These are phyloP conservation scores for Hamigera avellanea DNA, from an alignment of 495 filamentous ascomycete genomes.

Conservation along the genomic window DNA sequence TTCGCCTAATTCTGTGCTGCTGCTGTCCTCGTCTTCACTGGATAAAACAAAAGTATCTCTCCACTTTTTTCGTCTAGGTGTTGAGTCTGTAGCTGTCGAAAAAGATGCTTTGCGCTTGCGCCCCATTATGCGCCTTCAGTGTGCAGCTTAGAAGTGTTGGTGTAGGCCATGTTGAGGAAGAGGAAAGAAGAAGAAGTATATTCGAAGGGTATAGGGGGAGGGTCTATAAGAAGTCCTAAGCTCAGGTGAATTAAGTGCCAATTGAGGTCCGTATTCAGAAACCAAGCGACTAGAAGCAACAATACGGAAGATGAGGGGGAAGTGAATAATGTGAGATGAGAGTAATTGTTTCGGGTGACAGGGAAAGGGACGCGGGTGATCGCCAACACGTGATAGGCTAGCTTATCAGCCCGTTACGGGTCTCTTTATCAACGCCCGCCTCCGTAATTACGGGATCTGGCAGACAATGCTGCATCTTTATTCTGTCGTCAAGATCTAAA, in stretches of 20 bases:
- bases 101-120: conserved; percentile 11
- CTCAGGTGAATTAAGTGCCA: too few species aligned
- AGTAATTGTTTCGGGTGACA: too few species aligned
- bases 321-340: too few species aligned
- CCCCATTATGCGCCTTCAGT: conserved; percentile 16
- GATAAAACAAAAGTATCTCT: conserved; percentile 4
- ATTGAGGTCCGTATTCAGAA: neutral
- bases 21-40: conserved; percentile 8
- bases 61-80: conserved; percentile 2
- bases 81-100: conserved; percentile 5
- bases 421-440: conserved; percentile 10
- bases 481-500: too few species aligned
- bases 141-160: conserved; percentile 3
- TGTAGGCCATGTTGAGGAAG: conserved; percentile 10
- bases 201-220: too few species aligned
- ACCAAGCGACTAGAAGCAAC: neutral
- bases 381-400: conserved; percentile 11
- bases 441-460: too few species aligned
- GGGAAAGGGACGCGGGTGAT: conserved; percentile 1
- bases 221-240: too few species aligned
- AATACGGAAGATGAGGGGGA: too few species aligned
- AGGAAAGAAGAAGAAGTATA: conserved; percentile 1
- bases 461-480: conserved; percentile 8
- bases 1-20: conserved; percentile 6
- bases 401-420: conserved; percentile 9